Evolutionary conservation across 371 early-diverging fungal species (phyloP), one percentile per base, ranked within the genome.

Genomic region (Rhizopus delemar): DNA sequence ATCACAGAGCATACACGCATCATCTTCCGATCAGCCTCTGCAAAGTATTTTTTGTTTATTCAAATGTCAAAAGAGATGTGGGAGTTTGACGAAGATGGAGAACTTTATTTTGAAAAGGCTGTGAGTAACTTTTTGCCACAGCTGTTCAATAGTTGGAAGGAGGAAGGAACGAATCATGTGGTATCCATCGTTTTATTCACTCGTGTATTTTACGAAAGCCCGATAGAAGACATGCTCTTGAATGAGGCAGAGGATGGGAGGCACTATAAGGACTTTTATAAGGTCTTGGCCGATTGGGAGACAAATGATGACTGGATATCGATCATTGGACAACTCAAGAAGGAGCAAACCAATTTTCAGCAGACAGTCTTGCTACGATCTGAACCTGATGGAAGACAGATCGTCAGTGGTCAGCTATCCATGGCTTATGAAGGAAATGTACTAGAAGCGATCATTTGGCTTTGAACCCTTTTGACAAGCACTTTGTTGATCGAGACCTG

Each of bases 21-120:
- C 54, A 90, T 97, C n/a, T 97, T 94, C 61, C 80, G 98, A 29
- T 96, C 97, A 7, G 94, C 94, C 60, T 93, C 96, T 0, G 95
- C 96, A 4, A 92, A 94, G 57, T 91, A 87, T 61, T 95, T 94
- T 71, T 77, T 98, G 12, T 93, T 96, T 67, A 86, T 98, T 35
- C 97, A 98, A 73, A 90, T 98, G 91, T 91, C 91, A 32, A 85
- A 86, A 41, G 98, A 97, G 75, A 95, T 96, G 94, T 93, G 93
- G 92, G 92, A 95, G 41, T 97, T 96, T 77, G 95, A 93, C 55
- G 95, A 96, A 61, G 96, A 96, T 65, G 96, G 97, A 5, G 93
- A 96, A 59, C 78, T 95, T 22, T 93, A 88, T 66, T 92, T 89
- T 71, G 97, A 95, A 73, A 94, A 93, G 70, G 91, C 89, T 1